These are phyloP conservation scores for Myrica gale DNA, from an alignment of 306 rosid species.

Conservation along the genomic window DNA sequence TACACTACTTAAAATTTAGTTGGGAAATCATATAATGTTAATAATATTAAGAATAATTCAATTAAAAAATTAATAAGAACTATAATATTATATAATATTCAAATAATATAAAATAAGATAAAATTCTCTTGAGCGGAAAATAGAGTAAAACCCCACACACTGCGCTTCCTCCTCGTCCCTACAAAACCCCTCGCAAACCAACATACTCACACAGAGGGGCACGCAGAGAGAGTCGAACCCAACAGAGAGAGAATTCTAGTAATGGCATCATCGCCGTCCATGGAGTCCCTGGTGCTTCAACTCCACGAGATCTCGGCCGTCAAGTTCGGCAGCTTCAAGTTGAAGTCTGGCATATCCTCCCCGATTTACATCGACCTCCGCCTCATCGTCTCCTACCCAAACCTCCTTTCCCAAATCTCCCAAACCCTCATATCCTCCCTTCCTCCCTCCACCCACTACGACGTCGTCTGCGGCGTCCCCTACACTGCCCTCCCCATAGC, in stretches of 20 bases:
- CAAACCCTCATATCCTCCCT: conserved; percentile 63
- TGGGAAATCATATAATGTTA: no score
- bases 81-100: no score
- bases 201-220: not conserved
- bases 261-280: conserved; percentile 45
- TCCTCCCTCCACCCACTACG: conserved; percentile 51
- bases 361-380: conserved; percentile 92
- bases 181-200: not conserved
- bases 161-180: no score
- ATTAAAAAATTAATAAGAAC: no score
- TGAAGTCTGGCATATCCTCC: conserved; percentile 86
- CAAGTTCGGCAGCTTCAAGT: conserved; percentile 87
- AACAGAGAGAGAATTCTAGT: not conserved
- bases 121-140: no score
- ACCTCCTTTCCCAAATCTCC: conserved; percentile 75
- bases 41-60: no score
- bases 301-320: conserved; percentile 92
- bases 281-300: conserved; percentile 67
- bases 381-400: conserved; percentile 75
- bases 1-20: no score
- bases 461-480: conserved; percentile 83
- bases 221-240: not conserved
- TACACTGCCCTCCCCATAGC: conserved; percentile 93
- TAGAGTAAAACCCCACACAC: no score
- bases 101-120: no score